phyloP scores from a whole-genome alignment of 352 stramenopile genomes.

The Elongisporangium prolatum region DNA sequence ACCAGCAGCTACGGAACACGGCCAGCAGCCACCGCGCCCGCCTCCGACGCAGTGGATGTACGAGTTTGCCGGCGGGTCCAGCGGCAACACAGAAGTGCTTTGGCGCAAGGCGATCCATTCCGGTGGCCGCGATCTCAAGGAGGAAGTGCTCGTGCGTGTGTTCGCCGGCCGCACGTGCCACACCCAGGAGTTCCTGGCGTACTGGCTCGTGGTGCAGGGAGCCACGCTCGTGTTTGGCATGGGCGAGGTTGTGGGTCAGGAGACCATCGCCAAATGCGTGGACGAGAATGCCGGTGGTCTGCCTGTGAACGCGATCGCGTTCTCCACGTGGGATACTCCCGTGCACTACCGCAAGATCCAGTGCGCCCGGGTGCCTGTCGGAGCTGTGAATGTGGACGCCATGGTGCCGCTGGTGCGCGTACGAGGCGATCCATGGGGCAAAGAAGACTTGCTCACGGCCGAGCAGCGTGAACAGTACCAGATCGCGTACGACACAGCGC shows the following conservation, averaged over 20 bases:
- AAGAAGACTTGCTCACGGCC: slow-evolving; percentile 48
- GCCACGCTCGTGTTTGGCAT: slow-evolving; percentile 43
- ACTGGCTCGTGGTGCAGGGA: slow-evolving; percentile 62
- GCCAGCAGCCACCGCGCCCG: slow-evolving; percentile 10
- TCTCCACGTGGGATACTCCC: slow-evolving; percentile 66
- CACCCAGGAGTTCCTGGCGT: slow-evolving; percentile 47
- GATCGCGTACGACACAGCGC: slow-evolving; percentile 30
- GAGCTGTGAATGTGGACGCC: slow-evolving; percentile 25
- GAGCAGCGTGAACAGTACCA: slow-evolving; percentile 51
- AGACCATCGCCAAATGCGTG: slow-evolving; percentile 46
- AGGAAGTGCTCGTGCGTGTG: slow-evolving; percentile 50
- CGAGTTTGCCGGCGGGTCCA: slow-evolving; percentile 61
- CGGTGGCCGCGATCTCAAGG: slow-evolving; percentile 18
- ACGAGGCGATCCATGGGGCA: slow-evolving; percentile 48
- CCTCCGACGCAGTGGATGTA: slow-evolving; percentile 39
- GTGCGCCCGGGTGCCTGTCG: slow-evolving; percentile 27
- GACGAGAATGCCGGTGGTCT: slow-evolving; percentile 26
- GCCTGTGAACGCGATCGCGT: slow-evolving; percentile 35
- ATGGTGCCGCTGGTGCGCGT: slow-evolving; percentile 52
- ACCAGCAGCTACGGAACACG: slow-evolving; percentile 10
- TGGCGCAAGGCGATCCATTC: slow-evolving; percentile 42
- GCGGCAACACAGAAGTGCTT: slow-evolving; percentile 71
- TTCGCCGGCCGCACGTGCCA: slow-evolving; percentile 74
- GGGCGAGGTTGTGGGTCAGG: slow-evolving; percentile 41
- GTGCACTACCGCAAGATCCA: slow-evolving; percentile 46